phyloP scores from a whole-genome alignment of 176 grass and related monocot species.

The Thinopyrum elongatum region DNA sequence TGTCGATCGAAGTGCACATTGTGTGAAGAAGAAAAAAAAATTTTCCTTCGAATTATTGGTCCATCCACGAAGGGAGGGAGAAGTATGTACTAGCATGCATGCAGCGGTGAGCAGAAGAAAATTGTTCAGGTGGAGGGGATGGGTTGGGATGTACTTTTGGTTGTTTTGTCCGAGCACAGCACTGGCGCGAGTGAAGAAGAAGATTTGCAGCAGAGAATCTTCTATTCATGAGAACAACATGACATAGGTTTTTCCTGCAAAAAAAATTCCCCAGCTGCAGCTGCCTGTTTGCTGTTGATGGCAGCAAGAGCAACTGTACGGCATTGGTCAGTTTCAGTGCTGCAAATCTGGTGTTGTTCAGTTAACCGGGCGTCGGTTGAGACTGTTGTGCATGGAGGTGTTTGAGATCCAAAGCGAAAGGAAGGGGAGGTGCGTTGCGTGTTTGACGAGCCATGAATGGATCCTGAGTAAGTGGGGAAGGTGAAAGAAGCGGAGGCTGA shows the following conservation, averaged over 20 bases:
- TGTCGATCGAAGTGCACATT: not conserved
- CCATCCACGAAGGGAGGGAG: slow-evolving; percentile 9
- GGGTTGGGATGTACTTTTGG: slow-evolving; percentile 24
- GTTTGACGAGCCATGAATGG: not conserved
- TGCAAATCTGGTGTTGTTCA: not conserved
- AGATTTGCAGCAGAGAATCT: slow-evolving; percentile 32
- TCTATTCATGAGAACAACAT: slow-evolving; percentile 47
- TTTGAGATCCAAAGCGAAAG: not conserved
- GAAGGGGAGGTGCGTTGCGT: not conserved
- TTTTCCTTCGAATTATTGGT: not conserved
- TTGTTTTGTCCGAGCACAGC: slow-evolving; percentile 38
- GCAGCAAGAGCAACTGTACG: not conserved
- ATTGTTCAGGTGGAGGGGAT: not conserved
- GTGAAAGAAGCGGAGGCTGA: slow-evolving; percentile 27
- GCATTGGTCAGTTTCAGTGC: not conserved
- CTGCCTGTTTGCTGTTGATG: not conserved
- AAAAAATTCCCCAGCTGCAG: not conserved
- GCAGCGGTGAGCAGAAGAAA: not conserved
- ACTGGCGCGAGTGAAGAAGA: not conserved
- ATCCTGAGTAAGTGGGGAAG: not conserved
- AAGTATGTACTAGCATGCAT: not conserved
- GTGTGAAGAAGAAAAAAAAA: not conserved
- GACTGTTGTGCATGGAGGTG: not conserved
- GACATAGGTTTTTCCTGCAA: not conserved
- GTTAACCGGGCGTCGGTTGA: not conserved